Evolutionary conservation across 2,329 filamentous ascomycete species (phyloP).

Genomic region (Didymosphaeria variabile): DNA sequence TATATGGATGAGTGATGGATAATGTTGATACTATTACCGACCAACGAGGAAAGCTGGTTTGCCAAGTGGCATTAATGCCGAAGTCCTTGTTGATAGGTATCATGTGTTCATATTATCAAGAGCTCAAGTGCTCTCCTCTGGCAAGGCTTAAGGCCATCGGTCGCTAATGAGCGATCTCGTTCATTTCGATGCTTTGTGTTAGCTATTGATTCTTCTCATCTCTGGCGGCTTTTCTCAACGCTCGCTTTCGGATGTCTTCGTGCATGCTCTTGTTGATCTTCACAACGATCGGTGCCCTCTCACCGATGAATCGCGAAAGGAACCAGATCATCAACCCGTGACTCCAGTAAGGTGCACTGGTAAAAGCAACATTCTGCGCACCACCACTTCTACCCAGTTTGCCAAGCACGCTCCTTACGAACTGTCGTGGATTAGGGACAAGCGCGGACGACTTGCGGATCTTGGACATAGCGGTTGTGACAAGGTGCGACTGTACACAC

Average conservation of each 20-base stretch:
- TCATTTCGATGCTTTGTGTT: not conserved
- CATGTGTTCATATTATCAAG: not conserved
- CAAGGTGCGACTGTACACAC: slow-evolving; percentile 88
- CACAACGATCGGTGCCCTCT: slow-evolving; percentile 66
- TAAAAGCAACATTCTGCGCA: slow-evolving; percentile 80
- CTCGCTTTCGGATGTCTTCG: slow-evolving; percentile 80
- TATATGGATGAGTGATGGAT: too few relatives aligned
- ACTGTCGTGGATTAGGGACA: slow-evolving; percentile 82
- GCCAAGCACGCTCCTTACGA: slow-evolving; percentile 78
- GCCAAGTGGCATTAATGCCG: too few relatives aligned
- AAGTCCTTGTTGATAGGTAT: too few relatives aligned
- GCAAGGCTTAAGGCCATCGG: not conserved
- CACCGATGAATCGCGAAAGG: slow-evolving; percentile 68
- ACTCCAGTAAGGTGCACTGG: slow-evolving; percentile 91
- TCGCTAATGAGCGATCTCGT: not conserved
- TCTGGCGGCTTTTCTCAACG: slow-evolving; percentile 82
- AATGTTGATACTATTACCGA: too few relatives aligned
- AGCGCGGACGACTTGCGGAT: slow-evolving; percentile 79
- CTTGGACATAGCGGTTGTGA: slow-evolving; percentile 98
- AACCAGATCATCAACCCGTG: slow-evolving; percentile 90
- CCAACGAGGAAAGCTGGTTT: too few relatives aligned
- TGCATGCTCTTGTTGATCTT: slow-evolving; percentile 76
- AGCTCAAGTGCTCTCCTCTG: not conserved
- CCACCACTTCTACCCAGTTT: slow-evolving; percentile 83
- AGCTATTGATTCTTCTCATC: slow-evolving; percentile 73